phyloP scores from a whole-genome alignment of 2,329 filamentous ascomycete species.

The Achaetomium macrosporum region DNA sequence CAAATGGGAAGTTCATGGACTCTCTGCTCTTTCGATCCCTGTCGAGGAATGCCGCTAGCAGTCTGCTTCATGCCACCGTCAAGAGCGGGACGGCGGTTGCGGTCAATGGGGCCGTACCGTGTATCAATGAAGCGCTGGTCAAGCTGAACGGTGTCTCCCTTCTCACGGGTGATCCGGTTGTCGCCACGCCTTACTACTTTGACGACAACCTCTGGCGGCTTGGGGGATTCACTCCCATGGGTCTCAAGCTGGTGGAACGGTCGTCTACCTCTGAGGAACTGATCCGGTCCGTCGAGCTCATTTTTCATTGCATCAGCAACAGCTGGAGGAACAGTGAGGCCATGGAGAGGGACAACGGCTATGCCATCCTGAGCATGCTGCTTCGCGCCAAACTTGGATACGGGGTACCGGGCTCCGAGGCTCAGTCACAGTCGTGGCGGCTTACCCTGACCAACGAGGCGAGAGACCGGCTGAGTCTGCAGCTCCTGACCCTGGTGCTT shows the following conservation, averaged over 20 bases:
- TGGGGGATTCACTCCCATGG: constrained; percentile 82
- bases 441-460: constrained; percentile 47
- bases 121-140: constrained; percentile 81
- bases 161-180: constrained; percentile 75
- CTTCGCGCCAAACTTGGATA: constrained; percentile 75
- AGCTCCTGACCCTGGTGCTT: constrained; percentile 71
- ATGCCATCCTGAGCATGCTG: constrained; percentile 78
- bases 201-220: constrained; percentile 92
- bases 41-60: constrained; percentile 64
- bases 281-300: constrained; percentile 70
- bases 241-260: constrained; percentile 76
- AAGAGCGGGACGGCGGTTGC: constrained; percentile 72
- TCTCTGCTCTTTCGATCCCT: constrained; percentile 69
- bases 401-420: constrained; percentile 33
- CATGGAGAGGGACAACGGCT: constrained; percentile 94
- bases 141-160: constrained; percentile 75
- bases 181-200: constrained; percentile 73
- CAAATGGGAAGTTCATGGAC: constrained; percentile 74
- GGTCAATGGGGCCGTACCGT: constrained; percentile 82
- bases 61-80: constrained; percentile 62
- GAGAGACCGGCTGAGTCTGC: constrained; percentile 49
- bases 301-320: constrained; percentile 78
- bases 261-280: constrained; percentile 65
- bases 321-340: constrained; percentile 98
- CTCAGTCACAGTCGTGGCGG: constrained; percentile 30